Base-by-base conservation (phyloP, 2,329 filamentous ascomycete genomes). In the Lachnellula cervina region DNA sequence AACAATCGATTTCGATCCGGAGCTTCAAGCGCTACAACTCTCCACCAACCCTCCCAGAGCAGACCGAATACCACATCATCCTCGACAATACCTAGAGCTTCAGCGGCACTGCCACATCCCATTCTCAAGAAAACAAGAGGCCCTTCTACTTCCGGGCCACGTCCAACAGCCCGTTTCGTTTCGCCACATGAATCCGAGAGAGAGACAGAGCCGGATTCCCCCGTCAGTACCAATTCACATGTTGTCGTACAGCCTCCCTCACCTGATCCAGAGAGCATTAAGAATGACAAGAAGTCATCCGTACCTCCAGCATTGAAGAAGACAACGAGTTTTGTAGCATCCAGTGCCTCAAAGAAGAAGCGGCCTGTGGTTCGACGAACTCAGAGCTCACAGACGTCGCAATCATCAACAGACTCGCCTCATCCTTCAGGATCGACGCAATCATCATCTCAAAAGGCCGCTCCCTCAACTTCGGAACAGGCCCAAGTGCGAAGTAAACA, bases 131-230 rank as follows among this genome's bases (percentile, higher is more conserved):
- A 84, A 68, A 71, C 76, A 45, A 75, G 79, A 62, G 77, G 77
- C 14, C 79, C 80, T 55, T 80, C 80, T 32, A 70, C 72, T 19
- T 76, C 75, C 16, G 79, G 80, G 5, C 77, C 80, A 13, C 75
- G 79, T 19, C 81, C 80, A n/a, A 84, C 80, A 8, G 81, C 82
- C 52, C 78, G 81, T n/a, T 84, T 85, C 62, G 76, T 78, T 7
- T 80, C 80, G 16, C 81, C 81, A 2, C 76, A 76, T 34, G 74
- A 73, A 32, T 79, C 78, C 34, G 74, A 74, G 49, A 74, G 75
- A 43, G 70, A 70, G 54, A 62, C 59, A 52, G 68, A 73, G 25
- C 68, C 72, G n/a, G 69, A 68, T 35, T 76, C 73, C 4, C 76
- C 77, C 5, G 70, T 69, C 21, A 77, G 73, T 62, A 73, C 74